Conservation (phyloP, 2,329 filamentous ascomycete genomes). For the Trichoderma polysporum region DNA sequence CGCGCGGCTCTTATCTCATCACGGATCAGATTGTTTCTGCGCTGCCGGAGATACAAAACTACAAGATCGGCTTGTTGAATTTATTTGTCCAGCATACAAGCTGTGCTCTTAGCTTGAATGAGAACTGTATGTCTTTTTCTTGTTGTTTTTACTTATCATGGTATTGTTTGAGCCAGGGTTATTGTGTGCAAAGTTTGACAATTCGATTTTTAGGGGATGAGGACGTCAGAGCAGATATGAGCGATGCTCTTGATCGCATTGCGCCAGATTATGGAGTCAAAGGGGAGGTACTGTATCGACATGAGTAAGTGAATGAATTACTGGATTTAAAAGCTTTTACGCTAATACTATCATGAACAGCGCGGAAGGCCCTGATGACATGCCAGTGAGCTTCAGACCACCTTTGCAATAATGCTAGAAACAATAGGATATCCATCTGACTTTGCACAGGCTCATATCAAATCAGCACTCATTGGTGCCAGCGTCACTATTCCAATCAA, state of each 20-base stretch:
- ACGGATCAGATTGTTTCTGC: slow-evolving; percentile 70
- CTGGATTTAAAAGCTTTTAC: not conserved
- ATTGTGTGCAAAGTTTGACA: not conserved
- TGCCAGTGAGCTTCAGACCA: slow-evolving; percentile 62
- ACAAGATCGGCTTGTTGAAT: slow-evolving; percentile 83
- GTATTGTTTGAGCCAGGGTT: not conserved
- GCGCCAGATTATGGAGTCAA: slow-evolving; percentile 74
- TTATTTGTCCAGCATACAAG: slow-evolving; percentile 95
- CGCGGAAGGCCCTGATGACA: slow-evolving; percentile 88
- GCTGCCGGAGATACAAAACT: slow-evolving; percentile 76
- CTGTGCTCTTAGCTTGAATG: slow-evolving; percentile 87
- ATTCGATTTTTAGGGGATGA: slow-evolving; percentile 50
- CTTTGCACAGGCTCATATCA: slow-evolving; percentile 73
- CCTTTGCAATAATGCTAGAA: not conserved
- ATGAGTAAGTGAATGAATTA: slow-evolving; percentile 44
- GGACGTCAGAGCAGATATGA: slow-evolving; percentile 92
- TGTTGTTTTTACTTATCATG: too few relatives aligned
- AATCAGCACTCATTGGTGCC: slow-evolving; percentile 83
- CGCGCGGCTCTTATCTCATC: slow-evolving; percentile 85
- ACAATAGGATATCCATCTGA: not conserved
- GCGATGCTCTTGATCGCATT: slow-evolving; percentile 85
- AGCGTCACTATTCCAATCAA: slow-evolving; percentile 89
- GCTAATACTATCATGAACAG: slow-evolving; percentile 35
- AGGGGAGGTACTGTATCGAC: slow-evolving; percentile 74
- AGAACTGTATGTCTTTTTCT: slow-evolving; percentile 62